Base-by-base conservation (phyloP, 352 stramenopile species). In the Phytophthora tentaculata region DNA sequence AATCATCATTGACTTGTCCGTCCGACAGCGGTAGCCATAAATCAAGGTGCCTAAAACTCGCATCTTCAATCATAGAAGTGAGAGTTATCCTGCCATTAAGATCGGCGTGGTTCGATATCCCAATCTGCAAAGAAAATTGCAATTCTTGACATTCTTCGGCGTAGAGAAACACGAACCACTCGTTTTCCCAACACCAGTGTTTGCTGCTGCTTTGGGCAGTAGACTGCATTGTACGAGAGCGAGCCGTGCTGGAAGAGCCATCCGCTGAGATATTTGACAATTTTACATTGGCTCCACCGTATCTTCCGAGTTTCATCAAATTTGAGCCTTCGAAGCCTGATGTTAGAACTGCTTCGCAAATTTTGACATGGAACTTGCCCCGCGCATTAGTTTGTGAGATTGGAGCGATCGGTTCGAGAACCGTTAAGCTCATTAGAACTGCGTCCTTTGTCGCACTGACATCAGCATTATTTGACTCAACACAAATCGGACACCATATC, bases 101-200 rank as follows among this genome's bases (percentile, higher is more conserved):
- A 10, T 12, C 8, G 7, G n/a, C n/a, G n/a, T 57, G 26, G 19
- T 58, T 68, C 12, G 45, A 37, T 23, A 49, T n/a, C 1, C 56
- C 56, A 51, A 68, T 48, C n/a, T 60, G 23, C 37, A 75, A 49
- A 12, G 26, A 55, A 20, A 73, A 1, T 24, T 47, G 32, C 5
- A 77, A 19, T 2, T 64, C 45, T 45, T 72, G 48, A 16, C 19
- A 39, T 28, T 48, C 35, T 4, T 35, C 28, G 13, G 2, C 8
- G 29, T 62, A n/a, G 5, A 32, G 2, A 64, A 75, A 61, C 54
- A 23, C 12, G 37, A 82, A 64, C 50, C 56, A 64, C 26, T 82
- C 75, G 20, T 71, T 58, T 5, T 49, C 37, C 75, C 75, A 82
- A 26, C 23, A 13, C 72, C 75, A 82, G n/a, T 60, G 43, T 5